A percentile compares a stretch with the other conserved stretches of the same genome.
These are phyloP conservation scores for Triadica sebifera DNA, from an alignment of 345 rosid species.

Conservation along the genomic window DNA sequence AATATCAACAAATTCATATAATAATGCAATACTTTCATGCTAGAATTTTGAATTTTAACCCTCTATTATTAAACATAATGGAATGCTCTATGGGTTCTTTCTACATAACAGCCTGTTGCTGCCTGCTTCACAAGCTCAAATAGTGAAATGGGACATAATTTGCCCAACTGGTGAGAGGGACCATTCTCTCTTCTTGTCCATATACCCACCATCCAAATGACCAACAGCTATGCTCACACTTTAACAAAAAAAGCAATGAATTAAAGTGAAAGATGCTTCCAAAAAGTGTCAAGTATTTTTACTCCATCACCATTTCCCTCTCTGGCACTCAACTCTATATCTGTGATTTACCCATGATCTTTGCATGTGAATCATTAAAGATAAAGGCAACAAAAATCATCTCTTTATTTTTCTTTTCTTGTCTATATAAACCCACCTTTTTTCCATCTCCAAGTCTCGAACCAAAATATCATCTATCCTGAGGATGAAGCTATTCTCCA, in stretches of 20 bases:
- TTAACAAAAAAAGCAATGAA: conserved; percentile 1
- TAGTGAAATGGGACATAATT: background rate
- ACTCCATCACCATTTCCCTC: background rate
- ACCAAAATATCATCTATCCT: background rate
- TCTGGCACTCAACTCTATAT: conserved; percentile 14
- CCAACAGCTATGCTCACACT: conserved; percentile 27
- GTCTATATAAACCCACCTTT: background rate
- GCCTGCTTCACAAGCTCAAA: background rate
- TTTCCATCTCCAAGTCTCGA: background rate
- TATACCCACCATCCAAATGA: conserved; percentile 15
- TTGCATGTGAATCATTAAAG: conserved; percentile 19
- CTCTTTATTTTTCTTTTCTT: background rate
- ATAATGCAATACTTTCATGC: background rate
- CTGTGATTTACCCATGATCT: conserved; percentile 13
- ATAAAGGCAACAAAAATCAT: background rate
- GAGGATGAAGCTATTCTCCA: conserved; percentile 32
- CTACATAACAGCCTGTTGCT: background rate
- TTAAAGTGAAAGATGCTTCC: conserved; percentile 22
- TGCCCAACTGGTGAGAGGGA: background rate
- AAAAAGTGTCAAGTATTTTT: background rate
- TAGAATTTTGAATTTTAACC: background rate
- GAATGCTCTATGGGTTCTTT: background rate
- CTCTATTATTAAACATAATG: no score
- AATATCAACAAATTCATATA: background rate
- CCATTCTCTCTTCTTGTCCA: background rate